These are phyloP conservation scores for Zoysia matrella DNA, from an alignment of 202 grass and related monocot species.

Conservation along the genomic window DNA sequence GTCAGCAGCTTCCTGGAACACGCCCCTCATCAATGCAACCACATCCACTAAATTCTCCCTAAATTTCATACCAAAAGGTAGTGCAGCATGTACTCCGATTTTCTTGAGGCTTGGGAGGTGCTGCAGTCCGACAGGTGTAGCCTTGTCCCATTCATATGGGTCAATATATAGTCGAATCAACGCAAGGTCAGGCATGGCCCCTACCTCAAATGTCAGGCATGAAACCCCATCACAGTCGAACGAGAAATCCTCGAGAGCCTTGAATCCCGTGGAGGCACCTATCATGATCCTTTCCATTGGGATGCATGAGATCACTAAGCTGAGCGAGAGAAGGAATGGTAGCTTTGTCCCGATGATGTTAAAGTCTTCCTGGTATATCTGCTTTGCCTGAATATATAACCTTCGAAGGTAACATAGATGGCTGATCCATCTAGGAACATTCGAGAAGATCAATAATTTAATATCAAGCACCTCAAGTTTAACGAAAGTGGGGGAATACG, in stretches of 20 bases:
- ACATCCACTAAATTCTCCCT: too few species aligned
- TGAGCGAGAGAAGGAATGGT: not conserved
- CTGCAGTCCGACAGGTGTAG: too few species aligned
- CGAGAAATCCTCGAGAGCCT: fast-evolving
- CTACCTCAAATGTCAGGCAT: not conserved
- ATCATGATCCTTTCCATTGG: not conserved
- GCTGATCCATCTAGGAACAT: not conserved
- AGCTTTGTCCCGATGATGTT: not conserved
- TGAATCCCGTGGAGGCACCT: not conserved
- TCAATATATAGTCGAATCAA: too few species aligned
- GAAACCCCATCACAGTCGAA: not conserved
- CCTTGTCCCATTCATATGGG: too few species aligned
- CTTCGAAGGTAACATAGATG: not conserved
- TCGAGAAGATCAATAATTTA: not conserved
- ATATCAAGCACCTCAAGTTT: not conserved
- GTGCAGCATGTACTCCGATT: too few species aligned
- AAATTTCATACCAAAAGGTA: too few species aligned
- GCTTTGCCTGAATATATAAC: not conserved
- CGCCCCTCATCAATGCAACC: too few species aligned
- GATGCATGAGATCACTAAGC: not conserved
- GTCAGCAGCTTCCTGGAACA: too few species aligned
- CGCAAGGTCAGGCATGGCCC: not conserved
- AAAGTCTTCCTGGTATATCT: not conserved
- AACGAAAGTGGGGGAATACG: not conserved
- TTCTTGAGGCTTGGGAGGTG: too few species aligned